A percentile compares a stretch with the other conserved stretches of the same genome.
Conservation (phyloP, 768 basidiomycete genomes). For the Pleurotus eryngii region DNA sequence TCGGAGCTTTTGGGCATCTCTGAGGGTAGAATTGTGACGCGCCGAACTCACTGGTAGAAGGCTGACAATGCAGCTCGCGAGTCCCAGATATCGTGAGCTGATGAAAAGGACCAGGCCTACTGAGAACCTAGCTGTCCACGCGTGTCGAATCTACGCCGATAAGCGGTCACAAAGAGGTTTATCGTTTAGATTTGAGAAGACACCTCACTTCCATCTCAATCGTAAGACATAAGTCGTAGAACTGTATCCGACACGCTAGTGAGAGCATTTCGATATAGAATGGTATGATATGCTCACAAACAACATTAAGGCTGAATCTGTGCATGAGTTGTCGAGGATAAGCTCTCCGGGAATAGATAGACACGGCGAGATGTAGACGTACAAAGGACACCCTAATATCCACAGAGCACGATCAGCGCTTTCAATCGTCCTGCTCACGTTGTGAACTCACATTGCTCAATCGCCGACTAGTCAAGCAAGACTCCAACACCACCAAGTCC, state of each 20-base stretch:
- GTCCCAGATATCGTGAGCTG: conserved; percentile 13
- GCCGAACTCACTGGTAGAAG: conserved; percentile 11
- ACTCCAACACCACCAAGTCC: not conserved
- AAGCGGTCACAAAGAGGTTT: not conserved
- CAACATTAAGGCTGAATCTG: not conserved
- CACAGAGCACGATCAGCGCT: not conserved
- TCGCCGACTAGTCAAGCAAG: not conserved
- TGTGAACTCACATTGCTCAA: conserved; percentile 4
- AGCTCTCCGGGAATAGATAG: not conserved
- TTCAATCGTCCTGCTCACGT: not conserved
- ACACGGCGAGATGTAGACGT: not conserved
- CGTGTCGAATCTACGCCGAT: conserved; percentile 9
- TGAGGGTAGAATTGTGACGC: not conserved
- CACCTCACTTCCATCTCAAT: conserved; percentile 2
- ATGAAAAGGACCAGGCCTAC: conserved; percentile 11
- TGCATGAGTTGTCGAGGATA: not conserved
- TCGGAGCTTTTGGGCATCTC: not conserved
- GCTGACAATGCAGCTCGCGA: conserved; percentile 11
- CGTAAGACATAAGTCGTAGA: conserved; percentile 6
- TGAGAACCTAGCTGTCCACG: conserved; percentile 13
- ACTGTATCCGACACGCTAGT: not conserved
- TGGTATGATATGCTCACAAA: not conserved
- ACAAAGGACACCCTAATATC: conserved; percentile 4
- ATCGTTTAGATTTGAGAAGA: not conserved
- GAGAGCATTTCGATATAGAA: not conserved